Evolutionary conservation across 2,329 filamentous ascomycete genomes (phyloP).

Genomic region (Pestalotiopsis sp.): DNA sequence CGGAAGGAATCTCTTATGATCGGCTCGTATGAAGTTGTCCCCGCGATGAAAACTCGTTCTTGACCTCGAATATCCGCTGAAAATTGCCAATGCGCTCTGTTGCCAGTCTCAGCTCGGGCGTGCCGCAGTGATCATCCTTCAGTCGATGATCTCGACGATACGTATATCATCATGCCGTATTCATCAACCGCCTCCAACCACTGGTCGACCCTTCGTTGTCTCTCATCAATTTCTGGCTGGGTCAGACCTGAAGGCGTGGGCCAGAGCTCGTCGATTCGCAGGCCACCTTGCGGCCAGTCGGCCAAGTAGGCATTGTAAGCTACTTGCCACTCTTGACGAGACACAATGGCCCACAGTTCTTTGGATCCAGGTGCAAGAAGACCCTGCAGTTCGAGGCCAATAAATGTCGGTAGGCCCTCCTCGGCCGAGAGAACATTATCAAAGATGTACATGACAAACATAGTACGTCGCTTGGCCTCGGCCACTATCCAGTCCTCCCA

Average conservation of each 20-base stretch:
- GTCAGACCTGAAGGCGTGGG: conserved; percentile 34
- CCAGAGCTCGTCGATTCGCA: conserved; percentile 57
- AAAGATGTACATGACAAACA: conserved; percentile 57
- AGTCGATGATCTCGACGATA: conserved; percentile 49
- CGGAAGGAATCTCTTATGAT: neutral
- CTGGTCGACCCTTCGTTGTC: conserved; percentile 42
- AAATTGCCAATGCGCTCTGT: neutral
- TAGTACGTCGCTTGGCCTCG: conserved; percentile 52
- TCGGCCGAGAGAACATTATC: conserved; percentile 49
- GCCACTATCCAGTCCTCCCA: conserved; percentile 59
- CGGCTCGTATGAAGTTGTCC: neutral
- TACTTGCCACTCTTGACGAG: conserved; percentile 42
- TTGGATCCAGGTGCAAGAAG: conserved; percentile 45
- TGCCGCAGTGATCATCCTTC: conserved; percentile 24
- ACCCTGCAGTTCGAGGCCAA: conserved; percentile 49
- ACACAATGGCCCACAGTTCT: conserved; percentile 43
- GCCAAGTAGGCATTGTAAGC: conserved; percentile 44
- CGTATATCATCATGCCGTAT: conserved; percentile 56
- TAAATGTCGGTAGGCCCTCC: conserved; percentile 46
- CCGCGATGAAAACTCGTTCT: neutral
- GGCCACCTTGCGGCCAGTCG: conserved; percentile 41
- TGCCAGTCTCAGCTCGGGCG: neutral
- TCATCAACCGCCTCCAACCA: conserved; percentile 56
- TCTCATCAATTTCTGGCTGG: conserved; percentile 30
- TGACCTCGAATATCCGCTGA: too few relatives aligned